A percentile compares a stretch with the other conserved stretches of the same genome.
Evolutionary conservation across 2,329 filamentous ascomycete genomes (phyloP).

Genomic region (Claviceps africana): DNA sequence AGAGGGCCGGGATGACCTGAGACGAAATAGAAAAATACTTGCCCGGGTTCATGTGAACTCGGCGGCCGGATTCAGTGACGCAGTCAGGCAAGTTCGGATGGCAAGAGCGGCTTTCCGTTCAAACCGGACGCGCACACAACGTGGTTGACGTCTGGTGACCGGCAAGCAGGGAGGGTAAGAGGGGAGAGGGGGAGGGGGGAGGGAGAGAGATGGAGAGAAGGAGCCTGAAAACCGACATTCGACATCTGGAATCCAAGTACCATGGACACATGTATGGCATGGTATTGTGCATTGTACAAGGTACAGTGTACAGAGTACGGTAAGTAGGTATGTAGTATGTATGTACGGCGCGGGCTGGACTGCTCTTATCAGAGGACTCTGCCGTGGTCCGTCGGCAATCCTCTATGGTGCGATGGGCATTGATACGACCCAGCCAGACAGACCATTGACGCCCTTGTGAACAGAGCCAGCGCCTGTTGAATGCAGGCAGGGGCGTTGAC

Average conservation of each 20-base stretch:
- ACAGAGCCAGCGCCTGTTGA: not conserved
- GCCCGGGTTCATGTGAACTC: not conserved
- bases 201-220: no score
- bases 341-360: no score
- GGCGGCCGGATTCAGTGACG: not conserved
- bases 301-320: no score
- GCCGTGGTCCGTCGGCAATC: not conserved
- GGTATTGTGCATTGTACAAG: no score
- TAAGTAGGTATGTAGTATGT: no score
- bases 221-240: not conserved
- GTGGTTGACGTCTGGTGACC: not conserved
- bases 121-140: not conserved
- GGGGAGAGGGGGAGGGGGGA: no score
- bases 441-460: not conserved
- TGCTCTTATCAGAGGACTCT: no score
- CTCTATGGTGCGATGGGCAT: not conserved
- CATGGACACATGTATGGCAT: no score
- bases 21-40: not conserved
- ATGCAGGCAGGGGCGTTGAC: not conserved
- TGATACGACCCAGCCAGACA: not conserved
- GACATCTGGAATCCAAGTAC: not conserved
- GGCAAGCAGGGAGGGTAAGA: not conserved
- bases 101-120: slow-evolving; percentile 1
- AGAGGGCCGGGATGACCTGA: not conserved
- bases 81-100: not conserved